Base-by-base conservation (phyloP, 495 filamentous ascomycete species). In the Penicillium samsonianum region DNA sequence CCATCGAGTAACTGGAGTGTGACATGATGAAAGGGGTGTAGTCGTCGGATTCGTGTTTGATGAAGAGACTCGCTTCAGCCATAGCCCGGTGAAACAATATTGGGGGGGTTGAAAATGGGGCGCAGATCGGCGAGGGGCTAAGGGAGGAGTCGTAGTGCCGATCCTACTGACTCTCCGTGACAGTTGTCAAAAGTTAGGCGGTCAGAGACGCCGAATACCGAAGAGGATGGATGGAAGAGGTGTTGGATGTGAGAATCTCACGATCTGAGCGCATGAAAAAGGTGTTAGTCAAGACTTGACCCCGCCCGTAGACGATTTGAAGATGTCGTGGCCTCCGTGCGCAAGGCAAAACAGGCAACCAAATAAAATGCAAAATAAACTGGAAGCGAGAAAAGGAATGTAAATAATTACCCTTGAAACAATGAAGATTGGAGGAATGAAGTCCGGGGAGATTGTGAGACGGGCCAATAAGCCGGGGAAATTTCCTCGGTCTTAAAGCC, bases 21-120 rank as follows among this genome's bases (percentile, higher is more conserved):
- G 75, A 76, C 68, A 83, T 81, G 67, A 78, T 79, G 65, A 79
- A 80, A 44, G 70, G 67, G 49, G 67, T 86, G 61, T 81, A 80
- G 60, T 90, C 86, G 73, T 89, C 82, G 53, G 86, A 84, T 73
- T 92, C 89, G 73, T 86, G 81, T 73, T 92, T 92, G 72, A 92
- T 90, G 71, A 82, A 91, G 51, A 88, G 83, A 67, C 81, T 80
- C 58, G 73, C 67, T 67, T 73, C 73, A 40, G 69, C 67, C 74
- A 78, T 74, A 41, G 59, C 60, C 59, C 43, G 60, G 56, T 41
- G 31, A 37, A 47, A 58, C 23, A 37, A 50, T 48, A 22, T 54
- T 42, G 25, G 45, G 33, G 35, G n/a, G 7, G 17, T 48, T 41
- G 44, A 30, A 38, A 28, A 51, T 55, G 60, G 51, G 62, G 53